Conservation (phyloP, 257 asterid species). For the Lycium ferocissimum region DNA sequence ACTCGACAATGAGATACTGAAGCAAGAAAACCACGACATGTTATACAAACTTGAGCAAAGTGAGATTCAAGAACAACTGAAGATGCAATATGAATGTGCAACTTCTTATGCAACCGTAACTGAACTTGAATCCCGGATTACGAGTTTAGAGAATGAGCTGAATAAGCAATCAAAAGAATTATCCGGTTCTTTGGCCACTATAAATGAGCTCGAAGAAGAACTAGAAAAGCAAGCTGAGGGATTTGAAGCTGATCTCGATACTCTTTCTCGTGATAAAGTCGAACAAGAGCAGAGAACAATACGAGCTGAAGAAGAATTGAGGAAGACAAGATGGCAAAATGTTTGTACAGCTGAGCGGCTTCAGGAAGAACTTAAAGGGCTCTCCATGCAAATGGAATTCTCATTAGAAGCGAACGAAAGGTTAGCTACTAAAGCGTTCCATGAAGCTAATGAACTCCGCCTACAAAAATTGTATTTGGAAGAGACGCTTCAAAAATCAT, state of each 20-base stretch:
- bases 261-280: conserved; percentile 62
- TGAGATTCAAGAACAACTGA: conserved; percentile 83
- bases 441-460: conserved; percentile 78
- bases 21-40: conserved; percentile 92
- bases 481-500: conserved; percentile 63
- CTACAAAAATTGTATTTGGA: conserved; percentile 59
- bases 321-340: conserved; percentile 73
- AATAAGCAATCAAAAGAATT: conserved; percentile 54
- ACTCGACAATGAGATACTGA: conserved; percentile 89
- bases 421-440: conserved; percentile 72
- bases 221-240: conserved; percentile 72
- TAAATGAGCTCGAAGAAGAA: conserved; percentile 78
- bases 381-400: conserved; percentile 71
- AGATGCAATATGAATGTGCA: conserved; percentile 86
- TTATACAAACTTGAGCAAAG: conserved; percentile 81
- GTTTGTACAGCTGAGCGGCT: conserved; percentile 79
- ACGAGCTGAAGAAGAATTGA: conserved; percentile 84
- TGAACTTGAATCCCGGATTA: conserved; percentile 20
- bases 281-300: conserved; percentile 95
- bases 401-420: conserved; percentile 82
- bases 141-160: conserved; percentile 50
- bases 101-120: conserved; percentile 48
- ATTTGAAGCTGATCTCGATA: conserved; percentile 81
- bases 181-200: conserved; percentile 48
- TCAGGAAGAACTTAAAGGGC: conserved; percentile 79